Conservation (phyloP, 768 basidiomycete species). For the Boletus bicolor region DNA sequence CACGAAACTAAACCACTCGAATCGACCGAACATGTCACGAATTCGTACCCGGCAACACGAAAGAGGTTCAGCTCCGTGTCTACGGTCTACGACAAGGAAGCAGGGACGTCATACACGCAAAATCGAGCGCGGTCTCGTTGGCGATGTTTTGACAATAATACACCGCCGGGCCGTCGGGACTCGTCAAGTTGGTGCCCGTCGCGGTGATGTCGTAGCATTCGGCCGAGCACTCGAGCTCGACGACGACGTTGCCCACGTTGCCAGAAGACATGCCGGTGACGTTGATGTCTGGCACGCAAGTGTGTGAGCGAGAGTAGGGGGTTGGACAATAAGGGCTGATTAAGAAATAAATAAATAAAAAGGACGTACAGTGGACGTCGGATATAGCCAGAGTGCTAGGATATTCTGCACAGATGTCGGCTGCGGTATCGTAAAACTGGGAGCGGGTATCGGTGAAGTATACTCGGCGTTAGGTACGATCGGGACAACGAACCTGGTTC, state of each 20-base stretch:
- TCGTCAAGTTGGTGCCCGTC: slow-evolving; percentile 18
- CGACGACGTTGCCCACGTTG: slow-evolving; percentile 36
- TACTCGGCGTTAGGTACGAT: too few species aligned
- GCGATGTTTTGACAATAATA: slow-evolving; percentile 40
- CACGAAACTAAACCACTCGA: too few species aligned
- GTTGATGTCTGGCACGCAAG: slow-evolving; percentile 32
- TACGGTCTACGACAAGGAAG: neutral
- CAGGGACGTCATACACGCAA: slow-evolving; percentile 19
- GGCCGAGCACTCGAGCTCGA: slow-evolving; percentile 40
- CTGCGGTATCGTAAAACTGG: slow-evolving; percentile 38
- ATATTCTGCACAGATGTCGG: slow-evolving; percentile 36
- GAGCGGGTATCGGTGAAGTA: neutral
- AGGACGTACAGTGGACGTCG: slow-evolving; percentile 39
- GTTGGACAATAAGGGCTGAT: too few species aligned
- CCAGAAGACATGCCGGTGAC: slow-evolving; percentile 45
- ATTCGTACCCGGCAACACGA: neutral
- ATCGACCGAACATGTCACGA: too few species aligned
- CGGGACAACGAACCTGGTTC: slow-evolving; percentile 26
- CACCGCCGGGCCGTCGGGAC: slow-evolving; percentile 30
- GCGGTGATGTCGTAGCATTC: slow-evolving; percentile 39
- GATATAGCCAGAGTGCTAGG: slow-evolving; percentile 38
- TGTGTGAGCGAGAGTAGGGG: neutral
- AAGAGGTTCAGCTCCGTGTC: neutral
- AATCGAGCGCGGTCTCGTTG: slow-evolving; percentile 29
- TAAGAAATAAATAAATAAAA: neutral